Evolutionary conservation across 345 rosid genomes (phyloP).

Genomic region (Combretum micranthum): DNA sequence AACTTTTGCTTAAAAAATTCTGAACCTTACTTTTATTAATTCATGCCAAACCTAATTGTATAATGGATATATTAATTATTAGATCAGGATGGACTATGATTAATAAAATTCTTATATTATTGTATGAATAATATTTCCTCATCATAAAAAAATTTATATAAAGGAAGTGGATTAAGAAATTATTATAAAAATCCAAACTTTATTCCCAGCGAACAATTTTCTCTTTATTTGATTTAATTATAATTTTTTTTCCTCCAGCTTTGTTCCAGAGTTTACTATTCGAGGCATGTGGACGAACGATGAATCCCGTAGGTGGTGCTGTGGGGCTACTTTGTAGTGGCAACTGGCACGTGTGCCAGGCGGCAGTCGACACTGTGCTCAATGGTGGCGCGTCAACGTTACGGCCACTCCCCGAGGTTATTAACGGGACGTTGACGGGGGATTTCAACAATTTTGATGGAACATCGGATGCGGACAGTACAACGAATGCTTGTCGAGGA

Average conservation of each 20-base stretch:
- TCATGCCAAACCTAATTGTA: too few species aligned
- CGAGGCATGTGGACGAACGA: slow-evolving; percentile 41
- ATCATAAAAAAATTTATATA: too few species aligned
- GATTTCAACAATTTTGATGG: not conserved
- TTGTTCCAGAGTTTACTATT: slow-evolving; percentile 29
- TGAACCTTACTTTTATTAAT: too few species aligned
- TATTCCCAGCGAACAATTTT: not conserved
- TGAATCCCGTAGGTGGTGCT: slow-evolving; percentile 34
- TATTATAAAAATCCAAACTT: too few species aligned
- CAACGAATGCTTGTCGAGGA: slow-evolving; percentile 3
- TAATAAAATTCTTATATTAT: too few species aligned
- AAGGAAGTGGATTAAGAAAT: too few species aligned
- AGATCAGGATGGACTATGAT: too few species aligned
- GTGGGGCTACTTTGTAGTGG: slow-evolving; percentile 33
- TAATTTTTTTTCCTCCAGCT: slow-evolving; percentile 8
- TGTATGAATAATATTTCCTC: too few species aligned
- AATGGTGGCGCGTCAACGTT: slow-evolving; percentile 14
- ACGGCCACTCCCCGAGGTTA: slow-evolving; percentile 6
- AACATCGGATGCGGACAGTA: too few species aligned
- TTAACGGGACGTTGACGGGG: not conserved
- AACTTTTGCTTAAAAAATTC: too few species aligned
- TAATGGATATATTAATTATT: too few species aligned
- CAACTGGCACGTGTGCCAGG: slow-evolving; percentile 33
- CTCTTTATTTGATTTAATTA: not conserved
- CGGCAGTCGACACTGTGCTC: slow-evolving; percentile 33